Conservation (phyloP, 2,329 filamentous ascomycete genomes). For the Aspergillus floridensis region DNA sequence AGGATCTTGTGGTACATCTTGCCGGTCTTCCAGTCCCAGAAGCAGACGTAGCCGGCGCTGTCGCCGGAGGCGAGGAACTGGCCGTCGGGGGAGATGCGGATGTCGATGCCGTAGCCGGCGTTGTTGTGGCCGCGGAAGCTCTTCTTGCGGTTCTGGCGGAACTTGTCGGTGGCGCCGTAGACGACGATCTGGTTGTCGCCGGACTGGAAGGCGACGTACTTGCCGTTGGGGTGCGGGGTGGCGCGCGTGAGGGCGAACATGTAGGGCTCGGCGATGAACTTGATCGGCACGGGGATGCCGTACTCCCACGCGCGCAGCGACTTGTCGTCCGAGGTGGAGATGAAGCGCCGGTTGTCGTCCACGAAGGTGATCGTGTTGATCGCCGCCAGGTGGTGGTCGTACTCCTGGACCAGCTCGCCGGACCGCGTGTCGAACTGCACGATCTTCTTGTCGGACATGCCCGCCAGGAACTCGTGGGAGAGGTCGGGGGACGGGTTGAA, state of each 20-base stretch:
- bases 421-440: slow-evolving; percentile 90
- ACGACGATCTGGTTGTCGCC: slow-evolving; percentile 97
- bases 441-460: slow-evolving; percentile 99
- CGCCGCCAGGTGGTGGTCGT: slow-evolving; percentile 96
- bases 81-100: slow-evolving; percentile 84
- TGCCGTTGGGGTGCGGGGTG: slow-evolving; percentile 79
- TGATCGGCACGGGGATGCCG: slow-evolving; percentile 96
- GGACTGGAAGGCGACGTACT: slow-evolving; percentile 90
- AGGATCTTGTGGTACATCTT: slow-evolving; percentile 98
- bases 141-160: slow-evolving; percentile 97
- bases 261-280: slow-evolving; percentile 94
- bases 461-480: slow-evolving; percentile 86
- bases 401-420: slow-evolving; percentile 86
- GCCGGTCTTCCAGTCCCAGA: slow-evolving; percentile 99
- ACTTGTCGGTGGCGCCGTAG: slow-evolving; percentile 91
- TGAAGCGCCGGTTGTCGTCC: slow-evolving; percentile 90
- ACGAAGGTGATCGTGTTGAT: slow-evolving; percentile 98
- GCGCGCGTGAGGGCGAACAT: slow-evolving; percentile 96
- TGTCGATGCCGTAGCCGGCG: slow-evolving; percentile 86
- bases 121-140: slow-evolving; percentile 94
- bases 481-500: slow-evolving; percentile 81
- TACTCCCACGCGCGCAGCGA: slow-evolving; percentile 97
- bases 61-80: slow-evolving; percentile 88
- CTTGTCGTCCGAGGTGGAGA: slow-evolving; percentile 97
- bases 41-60: slow-evolving; percentile 82